Percentiles rank a stretch among this genome's conserved stretches.
These are phyloP conservation scores for Fusarium lyarnte DNA, from an alignment of 2,329 filamentous ascomycete genomes.

Conservation along the genomic window DNA sequence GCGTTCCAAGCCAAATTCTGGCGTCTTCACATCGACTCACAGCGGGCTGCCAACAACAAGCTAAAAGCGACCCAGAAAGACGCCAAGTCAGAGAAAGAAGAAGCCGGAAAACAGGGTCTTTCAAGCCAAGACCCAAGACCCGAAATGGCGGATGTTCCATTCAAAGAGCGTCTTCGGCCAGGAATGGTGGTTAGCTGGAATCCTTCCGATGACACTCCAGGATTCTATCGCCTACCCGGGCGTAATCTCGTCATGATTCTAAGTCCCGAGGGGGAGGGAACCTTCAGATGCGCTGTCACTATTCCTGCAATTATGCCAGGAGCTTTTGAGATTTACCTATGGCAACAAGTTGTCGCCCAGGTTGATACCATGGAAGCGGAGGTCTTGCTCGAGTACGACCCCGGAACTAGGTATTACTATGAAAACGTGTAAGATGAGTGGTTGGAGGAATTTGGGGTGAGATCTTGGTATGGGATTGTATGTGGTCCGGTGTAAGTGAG, in stretches of 20 bases:
- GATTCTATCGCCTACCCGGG: constrained; percentile 21
- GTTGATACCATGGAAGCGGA: constrained; percentile 52
- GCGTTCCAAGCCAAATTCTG: constrained; percentile 56
- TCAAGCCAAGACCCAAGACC: constrained; percentile 47
- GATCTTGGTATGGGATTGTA: background rate
- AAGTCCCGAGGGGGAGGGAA: constrained; percentile 36
- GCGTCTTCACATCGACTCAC: constrained; percentile 54
- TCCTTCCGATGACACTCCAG: constrained; percentile 20
- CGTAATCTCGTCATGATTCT: constrained; percentile 49
- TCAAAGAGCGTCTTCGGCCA: constrained; percentile 53
- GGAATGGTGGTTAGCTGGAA: constrained; percentile 54
- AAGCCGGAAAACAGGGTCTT: background rate
- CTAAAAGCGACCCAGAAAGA: background rate
- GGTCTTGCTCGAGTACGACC: constrained; percentile 56
- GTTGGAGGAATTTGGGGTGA: background rate
- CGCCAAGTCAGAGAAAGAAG: background rate
- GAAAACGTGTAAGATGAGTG: constrained; percentile 33
- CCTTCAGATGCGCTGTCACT: constrained; percentile 52
- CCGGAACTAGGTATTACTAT: constrained; percentile 55
- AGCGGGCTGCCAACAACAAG: constrained; percentile 22
- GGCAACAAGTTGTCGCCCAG: constrained; percentile 50
- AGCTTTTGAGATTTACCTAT: constrained; percentile 53
- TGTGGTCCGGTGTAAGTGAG: background rate
- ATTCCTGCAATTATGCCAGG: constrained; percentile 47
- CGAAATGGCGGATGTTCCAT: constrained; percentile 41